Conservation (phyloP, 768 basidiomycete genomes). For the Coprinopsis marcescibilis region DNA sequence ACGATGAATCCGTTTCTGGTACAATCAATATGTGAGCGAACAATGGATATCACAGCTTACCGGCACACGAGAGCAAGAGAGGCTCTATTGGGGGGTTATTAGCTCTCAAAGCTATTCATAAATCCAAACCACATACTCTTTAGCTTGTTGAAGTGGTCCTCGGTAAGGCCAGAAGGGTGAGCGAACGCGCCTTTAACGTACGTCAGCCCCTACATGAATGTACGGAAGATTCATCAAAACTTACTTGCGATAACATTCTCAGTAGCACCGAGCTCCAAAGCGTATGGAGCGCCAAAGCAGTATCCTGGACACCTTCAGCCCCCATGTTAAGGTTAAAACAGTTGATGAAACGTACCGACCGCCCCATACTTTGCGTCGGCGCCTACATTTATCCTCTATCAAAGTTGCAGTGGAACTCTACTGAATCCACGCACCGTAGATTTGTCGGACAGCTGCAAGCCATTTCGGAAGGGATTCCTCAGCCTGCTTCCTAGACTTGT, state of each 20-base stretch:
- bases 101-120: too few relatives aligned
- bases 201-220: not conserved
- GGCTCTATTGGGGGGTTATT: conserved; percentile 32
- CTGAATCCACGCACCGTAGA: conserved; percentile 28
- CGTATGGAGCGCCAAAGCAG: conserved; percentile 47
- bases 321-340: not conserved
- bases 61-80: conserved; percentile 41
- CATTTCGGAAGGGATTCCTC: conserved; percentile 34
- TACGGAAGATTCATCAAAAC: not conserved
- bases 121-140: conserved; percentile 25
- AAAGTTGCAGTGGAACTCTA: not conserved
- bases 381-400: not conserved
- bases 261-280: conserved; percentile 34
- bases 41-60: conserved; percentile 16
- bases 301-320: conserved; percentile 29
- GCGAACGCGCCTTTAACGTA: conserved; percentile 31
- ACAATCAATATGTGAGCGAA: not conserved
- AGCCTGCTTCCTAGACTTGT: conserved; percentile 25
- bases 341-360: conserved; percentile 33
- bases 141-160: conserved; percentile 29
- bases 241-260: conserved; percentile 38
- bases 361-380: conserved; percentile 10
- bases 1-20: conserved; percentile 39
- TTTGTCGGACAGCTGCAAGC: conserved; percentile 36
- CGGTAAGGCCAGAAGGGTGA: conserved; percentile 35